Evolutionary conservation across 2,329 filamentous ascomycete genomes (phyloP).

Genomic region (Aureobasidium sp.): DNA sequence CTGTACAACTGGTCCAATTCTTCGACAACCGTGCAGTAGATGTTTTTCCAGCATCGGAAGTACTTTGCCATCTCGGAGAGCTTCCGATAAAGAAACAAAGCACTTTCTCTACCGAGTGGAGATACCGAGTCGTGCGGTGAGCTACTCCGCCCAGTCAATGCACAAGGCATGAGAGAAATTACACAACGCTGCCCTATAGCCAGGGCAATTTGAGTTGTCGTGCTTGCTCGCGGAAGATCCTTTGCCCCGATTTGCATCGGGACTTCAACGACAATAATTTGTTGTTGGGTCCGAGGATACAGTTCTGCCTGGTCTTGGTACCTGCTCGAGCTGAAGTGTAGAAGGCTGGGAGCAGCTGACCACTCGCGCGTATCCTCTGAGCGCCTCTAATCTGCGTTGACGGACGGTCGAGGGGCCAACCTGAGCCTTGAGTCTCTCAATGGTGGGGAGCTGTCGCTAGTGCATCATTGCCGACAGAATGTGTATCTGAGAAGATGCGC

Average conservation of each 20-base stretch:
- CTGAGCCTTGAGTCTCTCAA: neutral
- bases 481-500: neutral
- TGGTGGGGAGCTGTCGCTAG: neutral
- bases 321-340: neutral
- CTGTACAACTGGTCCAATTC: neutral
- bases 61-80: neutral
- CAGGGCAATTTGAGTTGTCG: neutral
- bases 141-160: neutral
- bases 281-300: neutral
- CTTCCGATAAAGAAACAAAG: neutral
- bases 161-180: neutral
- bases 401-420: neutral
- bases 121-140: neutral
- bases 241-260: neutral
- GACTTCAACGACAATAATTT: neutral
- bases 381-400: neutral
- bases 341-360: neutral
- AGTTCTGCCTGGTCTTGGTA: neutral
- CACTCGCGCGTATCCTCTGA: no score
- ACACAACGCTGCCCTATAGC: neutral
- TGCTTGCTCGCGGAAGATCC: neutral
- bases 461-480: neutral
- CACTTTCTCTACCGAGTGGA: neutral
- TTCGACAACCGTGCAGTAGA: neutral
- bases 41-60: neutral